Conservation (phyloP, 1,284 basidiomycete genomes). For the Crocinoboletus sp. region DNA sequence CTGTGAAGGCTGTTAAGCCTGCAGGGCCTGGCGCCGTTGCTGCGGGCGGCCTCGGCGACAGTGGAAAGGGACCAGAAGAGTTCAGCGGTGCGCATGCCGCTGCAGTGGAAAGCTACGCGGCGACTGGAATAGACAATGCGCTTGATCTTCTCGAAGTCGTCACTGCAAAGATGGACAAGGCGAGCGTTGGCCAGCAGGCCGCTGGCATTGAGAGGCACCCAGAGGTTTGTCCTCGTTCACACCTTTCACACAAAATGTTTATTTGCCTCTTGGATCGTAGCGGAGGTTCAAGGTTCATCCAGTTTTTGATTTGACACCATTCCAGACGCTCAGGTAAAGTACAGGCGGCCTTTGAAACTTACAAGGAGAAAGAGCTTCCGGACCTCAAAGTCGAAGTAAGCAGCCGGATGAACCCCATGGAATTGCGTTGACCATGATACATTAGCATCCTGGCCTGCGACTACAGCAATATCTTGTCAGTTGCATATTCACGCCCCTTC, state of each 20-base stretch:
- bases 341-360: conserved; percentile 87
- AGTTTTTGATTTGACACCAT: background rate
- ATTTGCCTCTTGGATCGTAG: conserved; percentile 34
- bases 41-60: conserved; percentile 57
- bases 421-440: conserved; percentile 13
- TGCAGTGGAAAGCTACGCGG: conserved; percentile 66
- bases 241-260: conserved; percentile 1
- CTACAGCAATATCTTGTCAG: conserved; percentile 79
- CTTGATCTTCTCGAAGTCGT: conserved; percentile 88
- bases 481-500: conserved; percentile 8
- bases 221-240: conserved; percentile 57
- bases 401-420: background rate
- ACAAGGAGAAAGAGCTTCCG: conserved; percentile 86
- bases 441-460: conserved; percentile 74
- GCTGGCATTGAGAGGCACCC: conserved; percentile 90
- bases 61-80: conserved; percentile 33
- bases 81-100: conserved; percentile 18
- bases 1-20: conserved; percentile 46
- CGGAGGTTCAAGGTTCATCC: conserved; percentile 73
- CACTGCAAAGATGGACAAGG: conserved; percentile 90
- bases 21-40: conserved; percentile 75
- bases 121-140: conserved; percentile 90
- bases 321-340: conserved; percentile 4
- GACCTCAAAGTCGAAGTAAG: conserved; percentile 68
- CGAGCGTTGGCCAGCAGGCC: conserved; percentile 79